Percentiles rank a stretch among this genome's conserved stretches.
These are phyloP conservation scores for Didymella pinodella DNA, from an alignment of 2,329 filamentous ascomycete genomes.

Conservation along the genomic window DNA sequence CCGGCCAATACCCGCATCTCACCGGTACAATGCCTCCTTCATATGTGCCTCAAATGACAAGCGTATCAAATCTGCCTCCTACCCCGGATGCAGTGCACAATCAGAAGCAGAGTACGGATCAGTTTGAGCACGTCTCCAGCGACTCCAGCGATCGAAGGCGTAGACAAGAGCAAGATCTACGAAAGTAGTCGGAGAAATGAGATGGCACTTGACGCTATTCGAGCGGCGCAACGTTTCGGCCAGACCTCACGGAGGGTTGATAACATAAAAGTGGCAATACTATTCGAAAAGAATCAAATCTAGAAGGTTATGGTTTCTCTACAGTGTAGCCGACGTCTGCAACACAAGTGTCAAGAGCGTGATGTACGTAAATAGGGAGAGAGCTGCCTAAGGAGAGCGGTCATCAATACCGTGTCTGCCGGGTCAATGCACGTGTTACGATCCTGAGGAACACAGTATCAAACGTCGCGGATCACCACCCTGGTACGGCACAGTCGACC, in stretches of 20 bases:
- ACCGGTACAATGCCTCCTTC: constrained; percentile 9
- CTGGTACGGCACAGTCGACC: no score
- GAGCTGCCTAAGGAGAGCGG: background rate
- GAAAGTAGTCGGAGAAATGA: background rate
- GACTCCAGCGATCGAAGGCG: background rate
- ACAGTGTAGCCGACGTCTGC: background rate
- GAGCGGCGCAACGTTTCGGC: background rate
- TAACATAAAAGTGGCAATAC: background rate
- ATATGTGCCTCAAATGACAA: constrained; percentile 9
- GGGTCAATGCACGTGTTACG: no score
- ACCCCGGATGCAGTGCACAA: constrained; percentile 4
- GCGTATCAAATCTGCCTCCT: constrained; percentile 11
- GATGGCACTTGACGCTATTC: background rate
- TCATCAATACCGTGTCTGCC: background rate
- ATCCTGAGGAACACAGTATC: no score
- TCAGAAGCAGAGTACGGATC: background rate
- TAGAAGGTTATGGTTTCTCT: background rate
- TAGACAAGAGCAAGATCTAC: background rate
- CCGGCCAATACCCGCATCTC: constrained; percentile 4
- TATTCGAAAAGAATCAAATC: background rate
- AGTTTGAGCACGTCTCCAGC: background rate
- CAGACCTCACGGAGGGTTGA: background rate
- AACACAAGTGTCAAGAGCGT: background rate
- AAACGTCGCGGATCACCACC: no score
- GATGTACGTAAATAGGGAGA: background rate